Evolutionary conservation across 768 basidiomycete species (phyloP), one percentile per base, ranked within the genome.

Genomic region (Crassisporium funariophilum): DNA sequence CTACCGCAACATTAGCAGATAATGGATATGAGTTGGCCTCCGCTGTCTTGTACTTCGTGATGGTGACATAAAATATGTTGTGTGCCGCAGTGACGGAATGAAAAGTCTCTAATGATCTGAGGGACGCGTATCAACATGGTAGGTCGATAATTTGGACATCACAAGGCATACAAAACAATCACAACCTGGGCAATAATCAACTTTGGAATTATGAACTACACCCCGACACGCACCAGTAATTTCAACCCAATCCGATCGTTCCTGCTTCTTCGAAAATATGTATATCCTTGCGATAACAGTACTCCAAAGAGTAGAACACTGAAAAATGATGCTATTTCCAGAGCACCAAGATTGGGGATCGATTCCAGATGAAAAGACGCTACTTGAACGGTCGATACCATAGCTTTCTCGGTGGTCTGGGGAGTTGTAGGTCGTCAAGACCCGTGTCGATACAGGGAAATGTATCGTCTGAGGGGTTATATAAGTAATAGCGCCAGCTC

Each of bases 21-120:
- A 62, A 29, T 2, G 58, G 52, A 45, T 59, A 59, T 2, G 60
- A 59, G 20, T 62, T 56, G 2, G 56, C 49, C 21, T 55, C 44
- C 0, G 45, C 33, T 0, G n/a, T 42, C 10, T 25, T 43, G 5
- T 39, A 49, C 24, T 33, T 25, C 2, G 58, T 56, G 2, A 62
- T 45, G 5, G 58, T 62, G 10, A 49, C 43, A 13, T 46, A 46
- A 31, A 57, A 62, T n/a, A 62, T 56, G 0, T 49, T 47, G 10
- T 54, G 47, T 5, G 45, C 44, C 3, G 52, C 49, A 4, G 53
- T 53, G 24, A 56, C 36, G 8, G 60, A 54, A 35, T 62, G 60
- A 12, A 49, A 47, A 1, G 49, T 37, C 37, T 62, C 60, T 27
- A 62, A 24, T 1, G 51, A 4, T 13, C 60, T 62, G 33, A 36